A percentile compares a stretch with the other conserved stretches of the same genome.
phyloP scores from a whole-genome alignment of 768 basidiomycete species.

The Boletus sp. region DNA sequence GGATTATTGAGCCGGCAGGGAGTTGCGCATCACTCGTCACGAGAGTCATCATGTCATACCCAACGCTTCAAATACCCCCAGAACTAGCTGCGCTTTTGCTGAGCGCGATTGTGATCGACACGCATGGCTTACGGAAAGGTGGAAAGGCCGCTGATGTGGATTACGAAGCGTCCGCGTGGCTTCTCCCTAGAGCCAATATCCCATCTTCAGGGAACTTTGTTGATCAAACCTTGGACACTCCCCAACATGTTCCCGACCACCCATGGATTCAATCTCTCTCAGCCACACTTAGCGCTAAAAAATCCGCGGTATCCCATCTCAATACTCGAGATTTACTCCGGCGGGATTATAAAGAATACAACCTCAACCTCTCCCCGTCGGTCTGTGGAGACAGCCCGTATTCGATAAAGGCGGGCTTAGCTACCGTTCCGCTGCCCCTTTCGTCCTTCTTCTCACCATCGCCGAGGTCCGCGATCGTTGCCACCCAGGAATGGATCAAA shows the following conservation, averaged over 20 bases:
- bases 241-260: slow-evolving; percentile 35
- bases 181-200: slow-evolving; percentile 57
- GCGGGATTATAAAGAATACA: slow-evolving; percentile 94
- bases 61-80: slow-evolving; percentile 35
- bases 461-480: slow-evolving; percentile 6
- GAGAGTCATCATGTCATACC: slow-evolving; percentile 24
- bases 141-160: slow-evolving; percentile 77
- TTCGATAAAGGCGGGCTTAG: slow-evolving; percentile 65
- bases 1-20: slow-evolving; percentile 67
- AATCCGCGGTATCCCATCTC: slow-evolving; percentile 65
- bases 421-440: slow-evolving; percentile 75
- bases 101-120: slow-evolving; percentile 83
- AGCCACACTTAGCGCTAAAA: slow-evolving; percentile 48
- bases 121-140: slow-evolving; percentile 67
- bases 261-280: slow-evolving; percentile 47
- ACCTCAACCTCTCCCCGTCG: slow-evolving; percentile 38
- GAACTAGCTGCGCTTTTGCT: slow-evolving; percentile 79
- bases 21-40: slow-evolving; percentile 75
- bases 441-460: slow-evolving; percentile 37
- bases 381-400: slow-evolving; percentile 23
- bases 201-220: slow-evolving; percentile 16
- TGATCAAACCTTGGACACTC: neutral
- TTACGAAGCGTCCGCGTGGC: slow-evolving; percentile 55
- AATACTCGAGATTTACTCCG: slow-evolving; percentile 74
- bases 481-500: slow-evolving; percentile 56